Evolutionary conservation across 2,329 filamentous ascomycete genomes (phyloP).

Genomic region (Epichloe elymi): DNA sequence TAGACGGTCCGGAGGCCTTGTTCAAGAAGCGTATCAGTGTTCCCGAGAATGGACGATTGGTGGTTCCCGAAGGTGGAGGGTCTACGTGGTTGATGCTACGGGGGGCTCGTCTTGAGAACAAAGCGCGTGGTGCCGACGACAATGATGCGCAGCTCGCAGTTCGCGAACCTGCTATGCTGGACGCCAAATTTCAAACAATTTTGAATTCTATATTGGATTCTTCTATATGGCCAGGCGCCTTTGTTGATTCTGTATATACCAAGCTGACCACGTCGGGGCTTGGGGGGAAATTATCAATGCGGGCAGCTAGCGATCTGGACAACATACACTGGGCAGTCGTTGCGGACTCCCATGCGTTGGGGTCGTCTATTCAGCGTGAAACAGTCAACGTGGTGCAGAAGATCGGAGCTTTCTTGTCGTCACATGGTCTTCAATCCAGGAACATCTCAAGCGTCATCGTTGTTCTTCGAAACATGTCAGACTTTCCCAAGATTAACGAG

Average conservation of each 20-base stretch:
- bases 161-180: slow-evolving; percentile 52
- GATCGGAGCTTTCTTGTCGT: slow-evolving; percentile 27
- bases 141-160: slow-evolving; percentile 17
- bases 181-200: slow-evolving; percentile 41
- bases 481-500: slow-evolving; percentile 64
- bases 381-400: slow-evolving; percentile 33
- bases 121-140: slow-evolving; percentile 11
- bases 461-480: slow-evolving; percentile 63
- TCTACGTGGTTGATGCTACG: slow-evolving; percentile 57
- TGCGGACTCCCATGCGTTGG: slow-evolving; percentile 12
- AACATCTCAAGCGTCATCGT: slow-evolving; percentile 47
- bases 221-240: slow-evolving; percentile 10
- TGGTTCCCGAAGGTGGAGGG: slow-evolving; percentile 60
- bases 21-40: slow-evolving; percentile 63
- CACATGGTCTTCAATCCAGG: slow-evolving; percentile 15
- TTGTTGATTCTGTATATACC: no score
- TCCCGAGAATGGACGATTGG: slow-evolving; percentile 33
- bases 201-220: slow-evolving; percentile 14
- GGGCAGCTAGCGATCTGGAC: slow-evolving; percentile 8
- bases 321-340: slow-evolving; percentile 27
- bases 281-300: not conserved
- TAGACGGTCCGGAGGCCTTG: slow-evolving; percentile 61
- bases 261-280: not conserved
- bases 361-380: slow-evolving; percentile 30
- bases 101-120: slow-evolving; percentile 39